Conservation (phyloP, 352 stramenopile species). For the Phytophthora litchii region DNA sequence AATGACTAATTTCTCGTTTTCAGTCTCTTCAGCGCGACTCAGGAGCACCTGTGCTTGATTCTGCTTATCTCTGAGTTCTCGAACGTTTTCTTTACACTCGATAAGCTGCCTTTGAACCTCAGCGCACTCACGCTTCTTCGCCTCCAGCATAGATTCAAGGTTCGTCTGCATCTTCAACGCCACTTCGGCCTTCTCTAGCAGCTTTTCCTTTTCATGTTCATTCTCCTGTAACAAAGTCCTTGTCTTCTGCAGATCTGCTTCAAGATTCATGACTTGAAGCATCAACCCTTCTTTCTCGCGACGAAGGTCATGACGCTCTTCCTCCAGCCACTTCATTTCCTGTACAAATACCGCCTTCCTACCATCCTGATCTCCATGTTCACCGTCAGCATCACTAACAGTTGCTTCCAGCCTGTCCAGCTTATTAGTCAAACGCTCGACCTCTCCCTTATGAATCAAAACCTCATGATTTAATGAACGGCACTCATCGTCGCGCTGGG, state of each 20-base stretch:
- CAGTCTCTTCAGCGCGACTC: conserved; percentile 55
- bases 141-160: conserved; percentile 52
- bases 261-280: conserved; percentile 58
- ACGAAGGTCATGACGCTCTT: conserved; percentile 63
- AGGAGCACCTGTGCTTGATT: conserved; percentile 47
- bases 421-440: conserved; percentile 53
- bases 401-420: conserved; percentile 36
- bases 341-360: conserved; percentile 51
- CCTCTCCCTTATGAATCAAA: conserved; percentile 56
- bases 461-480: conserved; percentile 63
- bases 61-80: conserved; percentile 43
- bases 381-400: conserved; percentile 1
- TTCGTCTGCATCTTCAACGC: conserved; percentile 46
- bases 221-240: conserved; percentile 42
- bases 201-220: conserved; percentile 55
- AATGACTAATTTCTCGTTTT: conserved; percentile 70
- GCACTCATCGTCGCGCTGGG: conserved; percentile 75
- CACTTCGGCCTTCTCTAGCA: conserved; percentile 42
- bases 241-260: conserved; percentile 58
- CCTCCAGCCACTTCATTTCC: conserved; percentile 78
- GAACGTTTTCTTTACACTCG: conserved; percentile 59
- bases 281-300: conserved; percentile 62
- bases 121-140: conserved; percentile 58
- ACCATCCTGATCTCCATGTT: conserved; percentile 16
- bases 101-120: conserved; percentile 47